Percentiles rank a stretch among this genome's conserved stretches.
Evolutionary conservation across 805 yeast species (phyloP).

Genomic region (Saccharomycopsis sp.): DNA sequence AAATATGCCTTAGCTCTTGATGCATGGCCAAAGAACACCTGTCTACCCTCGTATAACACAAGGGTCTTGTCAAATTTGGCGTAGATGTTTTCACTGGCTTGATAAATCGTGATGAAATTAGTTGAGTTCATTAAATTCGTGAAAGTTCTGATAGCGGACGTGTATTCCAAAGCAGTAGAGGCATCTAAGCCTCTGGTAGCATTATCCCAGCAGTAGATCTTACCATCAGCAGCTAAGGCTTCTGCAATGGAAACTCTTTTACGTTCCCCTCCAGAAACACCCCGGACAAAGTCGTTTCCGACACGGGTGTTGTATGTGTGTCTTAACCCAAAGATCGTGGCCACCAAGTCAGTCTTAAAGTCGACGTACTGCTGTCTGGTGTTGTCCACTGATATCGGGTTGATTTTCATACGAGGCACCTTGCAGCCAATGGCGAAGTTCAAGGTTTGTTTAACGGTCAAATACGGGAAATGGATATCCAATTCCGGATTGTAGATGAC

Average conservation of each 20-base stretch:
- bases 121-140: constrained; percentile 48
- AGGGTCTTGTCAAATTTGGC: constrained; percentile 44
- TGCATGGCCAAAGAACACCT: constrained; percentile 54
- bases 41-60: constrained; percentile 8
- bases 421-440: constrained; percentile 63
- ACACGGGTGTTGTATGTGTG: constrained; percentile 57
- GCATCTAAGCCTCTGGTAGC: constrained; percentile 84
- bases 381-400: constrained; percentile 37
- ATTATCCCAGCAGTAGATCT: constrained; percentile 69
- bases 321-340: constrained; percentile 48
- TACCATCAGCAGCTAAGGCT: constrained; percentile 58
- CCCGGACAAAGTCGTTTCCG: constrained; percentile 57
- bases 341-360: constrained; percentile 34
- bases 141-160: constrained; percentile 57
- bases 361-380: constrained; percentile 35
- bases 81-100: constrained; percentile 62
- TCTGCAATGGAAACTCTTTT: constrained; percentile 82
- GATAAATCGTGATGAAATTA: constrained; percentile 64
- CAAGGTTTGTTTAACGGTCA: constrained; percentile 69
- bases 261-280: constrained; percentile 83
- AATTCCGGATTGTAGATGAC: constrained; percentile 53
- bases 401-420: constrained; percentile 51
- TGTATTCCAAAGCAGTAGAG: constrained; percentile 73
- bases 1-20: constrained; percentile 48
- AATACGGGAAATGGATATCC: constrained; percentile 70